Base-by-base conservation (phyloP, 2,329 filamentous ascomycete genomes). In the Elsinoe australis region DNA sequence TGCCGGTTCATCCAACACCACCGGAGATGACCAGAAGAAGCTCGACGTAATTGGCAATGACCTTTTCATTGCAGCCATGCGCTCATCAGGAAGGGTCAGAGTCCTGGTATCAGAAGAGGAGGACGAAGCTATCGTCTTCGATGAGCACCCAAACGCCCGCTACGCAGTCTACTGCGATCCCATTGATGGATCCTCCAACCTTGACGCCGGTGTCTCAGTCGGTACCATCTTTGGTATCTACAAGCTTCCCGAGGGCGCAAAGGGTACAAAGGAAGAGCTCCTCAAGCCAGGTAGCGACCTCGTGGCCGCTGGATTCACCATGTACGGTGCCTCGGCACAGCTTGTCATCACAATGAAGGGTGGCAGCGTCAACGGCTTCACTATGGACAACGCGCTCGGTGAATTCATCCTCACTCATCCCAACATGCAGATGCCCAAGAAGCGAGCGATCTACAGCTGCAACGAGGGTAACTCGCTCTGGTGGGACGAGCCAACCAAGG, bases 331-430 rank as follows among this genome's bases (percentile, higher is more conserved):
- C 58, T 95, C 89, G 2, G 82, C 92, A 3, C 90, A 96, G 72
- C 77, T 98, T 36, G 92, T 98, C 61, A 85, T 98, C 64, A 98
- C 92, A 58, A 95, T 96, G 88, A 86, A 84, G 69, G 87, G 82
- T 56, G 86, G 89, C 55, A 78, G 71, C 53, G 92, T 98, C 69
- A 95, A 96, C 70, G 92, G 92, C 61, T 98, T 98, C 76, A 98
- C 92, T 19, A 81, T 98, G 61, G 92, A 98, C 72, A 94, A 86
- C 67, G 86, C 88, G 14, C 80, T 98, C 42, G 92, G 92, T 71
- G 92, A 98, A 75, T 98, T 98, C 74, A 98, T 98, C 70, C 79
- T 98, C 51, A 94, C 90, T 10, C 92, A 98, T 70, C 92, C 92
- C 18, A 69, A 94, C 70, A 98, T 98, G 92, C 74, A 73, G 56